Conservation (phyloP, 1,284 basidiomycete genomes). For the Spongispora temasekensis region DNA sequence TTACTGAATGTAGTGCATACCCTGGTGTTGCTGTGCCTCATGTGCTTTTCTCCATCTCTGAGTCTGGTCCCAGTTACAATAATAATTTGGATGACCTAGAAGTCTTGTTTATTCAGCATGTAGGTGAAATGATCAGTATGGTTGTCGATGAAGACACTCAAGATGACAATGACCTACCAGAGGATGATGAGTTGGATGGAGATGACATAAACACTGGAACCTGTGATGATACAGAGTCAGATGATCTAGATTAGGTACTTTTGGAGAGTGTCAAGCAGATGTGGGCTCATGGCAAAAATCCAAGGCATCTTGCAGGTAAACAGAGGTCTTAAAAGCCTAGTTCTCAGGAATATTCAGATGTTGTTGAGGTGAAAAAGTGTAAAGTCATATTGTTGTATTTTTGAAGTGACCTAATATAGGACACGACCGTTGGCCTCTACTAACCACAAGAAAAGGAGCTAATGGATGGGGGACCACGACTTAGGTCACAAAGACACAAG, state of each 20-base stretch:
- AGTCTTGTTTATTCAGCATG: neutral
- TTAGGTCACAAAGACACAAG: too few relatives aligned
- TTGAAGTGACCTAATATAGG: too few relatives aligned
- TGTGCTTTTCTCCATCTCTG: neutral
- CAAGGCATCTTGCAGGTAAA: neutral
- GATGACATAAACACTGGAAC: neutral
- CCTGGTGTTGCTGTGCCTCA: neutral
- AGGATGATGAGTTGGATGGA: neutral
- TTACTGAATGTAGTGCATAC: neutral
- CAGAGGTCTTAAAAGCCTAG: neutral
- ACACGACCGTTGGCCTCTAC: too few relatives aligned
- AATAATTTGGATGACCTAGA: neutral
- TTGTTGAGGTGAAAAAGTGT: too few relatives aligned
- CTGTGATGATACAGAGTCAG: neutral
- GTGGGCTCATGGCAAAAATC: neutral
- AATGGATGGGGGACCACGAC: too few relatives aligned
- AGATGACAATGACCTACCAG: neutral
- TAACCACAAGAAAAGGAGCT: too few relatives aligned
- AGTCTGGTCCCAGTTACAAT: neutral
- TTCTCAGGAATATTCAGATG: neutral
- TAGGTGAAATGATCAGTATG: neutral
- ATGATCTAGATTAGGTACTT: neutral
- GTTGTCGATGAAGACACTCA: neutral
- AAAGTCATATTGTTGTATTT: too few relatives aligned
- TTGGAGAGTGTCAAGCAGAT: neutral